A percentile compares a stretch with the other conserved stretches of the same genome.
Conservation (phyloP, 2,329 filamentous ascomycete species). For the Escovopsis weberi region DNA sequence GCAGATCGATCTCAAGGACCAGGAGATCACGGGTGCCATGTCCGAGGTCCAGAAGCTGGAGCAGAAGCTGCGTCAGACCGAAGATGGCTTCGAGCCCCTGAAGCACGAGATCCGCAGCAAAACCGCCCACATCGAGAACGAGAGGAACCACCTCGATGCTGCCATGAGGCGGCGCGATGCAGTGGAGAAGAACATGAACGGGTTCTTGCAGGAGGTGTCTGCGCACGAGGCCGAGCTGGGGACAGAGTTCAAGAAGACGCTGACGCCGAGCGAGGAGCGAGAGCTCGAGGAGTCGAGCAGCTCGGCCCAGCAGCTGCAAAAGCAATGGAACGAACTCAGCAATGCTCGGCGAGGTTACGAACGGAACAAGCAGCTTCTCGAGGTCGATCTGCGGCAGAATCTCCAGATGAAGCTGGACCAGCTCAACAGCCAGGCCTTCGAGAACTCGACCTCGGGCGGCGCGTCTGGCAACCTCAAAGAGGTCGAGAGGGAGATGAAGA, state of each 20-base stretch:
- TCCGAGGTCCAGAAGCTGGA: constrained; percentile 73
- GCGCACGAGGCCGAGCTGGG: constrained; percentile 68
- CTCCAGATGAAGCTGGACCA: constrained; percentile 77
- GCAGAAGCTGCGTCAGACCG: constrained; percentile 61
- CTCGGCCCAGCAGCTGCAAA: constrained; percentile 58
- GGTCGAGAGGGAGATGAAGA: constrained; percentile 66
- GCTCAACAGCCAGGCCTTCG: constrained; percentile 61
- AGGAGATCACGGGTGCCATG: constrained; percentile 77
- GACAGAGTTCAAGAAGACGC: constrained; percentile 82
- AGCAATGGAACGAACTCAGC: constrained; percentile 62
- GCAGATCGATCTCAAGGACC: constrained; percentile 66
- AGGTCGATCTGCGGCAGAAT: constrained; percentile 81
- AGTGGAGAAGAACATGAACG: constrained; percentile 60
- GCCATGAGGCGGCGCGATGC: constrained; percentile 50
- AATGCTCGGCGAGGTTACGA: constrained; percentile 63
- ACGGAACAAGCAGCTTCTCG: constrained; percentile 64
- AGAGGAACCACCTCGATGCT: constrained; percentile 57
- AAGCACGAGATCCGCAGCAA: constrained; percentile 63
- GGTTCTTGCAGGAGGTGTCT: constrained; percentile 58
- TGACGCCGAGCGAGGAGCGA: constrained; percentile 69
- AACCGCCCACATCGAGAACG: constrained; percentile 57
- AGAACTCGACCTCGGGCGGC: constrained; percentile 45
- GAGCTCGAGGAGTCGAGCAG: constrained; percentile 58
- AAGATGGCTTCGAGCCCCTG: constrained; percentile 69
- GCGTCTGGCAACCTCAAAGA: constrained; percentile 57